Conservation (phyloP, 345 rosid species). For the Brassica cretica region DNA sequence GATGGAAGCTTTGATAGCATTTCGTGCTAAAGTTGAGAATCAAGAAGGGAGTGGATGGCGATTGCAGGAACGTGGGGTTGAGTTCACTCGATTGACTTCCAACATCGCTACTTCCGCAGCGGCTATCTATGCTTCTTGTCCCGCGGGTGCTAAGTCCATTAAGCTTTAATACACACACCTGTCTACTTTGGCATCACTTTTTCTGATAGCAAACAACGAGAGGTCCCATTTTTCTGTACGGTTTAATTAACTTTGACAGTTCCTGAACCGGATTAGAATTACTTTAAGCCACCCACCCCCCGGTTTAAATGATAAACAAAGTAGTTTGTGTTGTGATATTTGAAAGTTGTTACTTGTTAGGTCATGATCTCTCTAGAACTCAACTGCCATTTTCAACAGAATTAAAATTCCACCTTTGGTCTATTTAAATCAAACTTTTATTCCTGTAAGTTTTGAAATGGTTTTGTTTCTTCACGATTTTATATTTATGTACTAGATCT, state of each 20-base stretch:
- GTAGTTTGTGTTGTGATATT: too few relatives aligned
- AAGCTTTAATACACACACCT: conserved; percentile 4
- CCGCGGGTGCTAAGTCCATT: conserved; percentile 46
- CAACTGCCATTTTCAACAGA: too few relatives aligned
- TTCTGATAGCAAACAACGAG: not conserved
- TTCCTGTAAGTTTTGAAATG: too few relatives aligned
- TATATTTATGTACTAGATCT: too few relatives aligned
- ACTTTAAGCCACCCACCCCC: not conserved
- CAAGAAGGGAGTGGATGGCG: conserved; percentile 44
- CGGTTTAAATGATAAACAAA: too few relatives aligned
- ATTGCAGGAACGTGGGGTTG: conserved; percentile 33
- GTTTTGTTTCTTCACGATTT: too few relatives aligned
- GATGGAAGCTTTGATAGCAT: conserved; percentile 56
- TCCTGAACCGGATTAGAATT: not conserved
- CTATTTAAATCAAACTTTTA: too few relatives aligned
- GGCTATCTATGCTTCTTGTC: conserved; percentile 51
- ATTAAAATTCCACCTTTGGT: too few relatives aligned
- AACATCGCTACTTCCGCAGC: conserved; percentile 58
- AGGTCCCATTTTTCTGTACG: not conserved
- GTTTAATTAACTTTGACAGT: not conserved
- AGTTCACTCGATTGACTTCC: conserved; percentile 61
- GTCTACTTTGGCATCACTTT: not conserved
- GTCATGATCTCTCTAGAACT: too few relatives aligned
- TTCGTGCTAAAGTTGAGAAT: conserved; percentile 65
- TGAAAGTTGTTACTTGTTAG: too few relatives aligned